Percentiles rank a stretch among this genome's conserved stretches.
These are phyloP conservation scores for Coniochaeta ligniaria DNA, from an alignment of 2,329 filamentous ascomycete species.

Conservation along the genomic window DNA sequence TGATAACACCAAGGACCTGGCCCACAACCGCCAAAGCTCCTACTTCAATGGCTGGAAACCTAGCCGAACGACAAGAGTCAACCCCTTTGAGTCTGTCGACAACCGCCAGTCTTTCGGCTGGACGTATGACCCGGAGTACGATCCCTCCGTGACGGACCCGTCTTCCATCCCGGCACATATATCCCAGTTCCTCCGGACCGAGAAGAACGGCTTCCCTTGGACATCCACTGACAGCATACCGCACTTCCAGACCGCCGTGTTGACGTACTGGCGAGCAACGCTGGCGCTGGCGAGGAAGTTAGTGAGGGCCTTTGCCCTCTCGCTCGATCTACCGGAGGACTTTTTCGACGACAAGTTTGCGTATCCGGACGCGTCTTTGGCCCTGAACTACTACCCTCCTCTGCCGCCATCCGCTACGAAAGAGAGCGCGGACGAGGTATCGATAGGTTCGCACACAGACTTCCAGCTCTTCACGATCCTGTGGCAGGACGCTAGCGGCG, in stretches of 20 bases:
- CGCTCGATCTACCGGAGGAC: conserved; percentile 43
- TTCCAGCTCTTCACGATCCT: conserved; percentile 44
- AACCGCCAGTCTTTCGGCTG: conserved; percentile 44
- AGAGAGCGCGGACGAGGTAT: conserved; percentile 19
- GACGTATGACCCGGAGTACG: conserved; percentile 44
- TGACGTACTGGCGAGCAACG: conserved; percentile 40
- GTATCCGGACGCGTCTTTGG: conserved; percentile 38
- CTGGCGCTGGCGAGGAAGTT: conserved; percentile 43
- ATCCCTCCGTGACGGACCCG: conserved; percentile 35
- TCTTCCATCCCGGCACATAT: conserved; percentile 34
- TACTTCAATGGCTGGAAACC: conserved; percentile 41
- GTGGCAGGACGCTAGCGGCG: conserved; percentile 33
- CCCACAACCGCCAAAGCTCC: conserved; percentile 25
- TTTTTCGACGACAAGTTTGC: conserved; percentile 48
- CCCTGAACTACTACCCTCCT: conserved; percentile 33
- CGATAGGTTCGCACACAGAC: conserved; percentile 45
- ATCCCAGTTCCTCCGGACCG: conserved; percentile 28
- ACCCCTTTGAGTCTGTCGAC: conserved; percentile 40
- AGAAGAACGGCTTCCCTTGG: conserved; percentile 43
- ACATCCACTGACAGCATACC: conserved; percentile 33
- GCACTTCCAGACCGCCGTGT: conserved; percentile 36
- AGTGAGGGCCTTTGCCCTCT: conserved; percentile 45
- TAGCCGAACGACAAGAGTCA: conserved; percentile 35
- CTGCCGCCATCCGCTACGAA: conserved; percentile 2
- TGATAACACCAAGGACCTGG: conserved; percentile 30